Base-by-base conservation (phyloP, 2,329 filamentous ascomycete genomes). In the Emergomyces pasteurianus region DNA sequence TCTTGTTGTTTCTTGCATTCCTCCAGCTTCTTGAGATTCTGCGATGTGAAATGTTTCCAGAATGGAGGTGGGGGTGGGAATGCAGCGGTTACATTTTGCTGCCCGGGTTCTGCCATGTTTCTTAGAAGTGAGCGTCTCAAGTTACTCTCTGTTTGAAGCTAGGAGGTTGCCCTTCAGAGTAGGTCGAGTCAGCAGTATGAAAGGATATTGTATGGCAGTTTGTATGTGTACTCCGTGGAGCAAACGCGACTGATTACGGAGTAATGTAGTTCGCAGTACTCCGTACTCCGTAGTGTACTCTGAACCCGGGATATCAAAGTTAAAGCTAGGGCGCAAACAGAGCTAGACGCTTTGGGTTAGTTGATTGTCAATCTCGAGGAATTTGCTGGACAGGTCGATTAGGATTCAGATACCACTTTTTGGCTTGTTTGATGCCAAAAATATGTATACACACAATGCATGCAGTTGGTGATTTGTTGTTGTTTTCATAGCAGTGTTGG, bases 51-150 rank as follows among this genome's bases (percentile, higher is more conserved):
- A 72, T 89, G 82, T 66, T 87, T 86, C 86, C 89, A 97, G 77
- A 96, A 95, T 0, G 87, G 86, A 31, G 94, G 94, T 31, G 94
- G 94, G 58, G 88, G 84, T 28, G 94, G 92, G 72, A 91, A 96
- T 47, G 86, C 84, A 28, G 87, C 84, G 31, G 85, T 80, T 36
- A 77, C 67, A 67, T 69, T 68, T 64, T 75, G 73, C 53, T 78
- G 75, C 59, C 77, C 76, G 62, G 80, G 78, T 58, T 85, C 85
- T 61, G 83, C 84, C 86, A 89, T 90, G 21, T 53, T 49, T 6
- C 26, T 26, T 26, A 23, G 5, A 55, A 1, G 21, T 38, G 34
- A 23, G 34, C 1, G 12, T 38, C 34, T 36, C 65, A 34, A 65
- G 67, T 8, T 0, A 6, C 3, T 40, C 14, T 16, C 2, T 2